These are phyloP conservation scores for Crithidia mellificae DNA, from an alignment of 208 protist species.

Conservation along the genomic window DNA sequence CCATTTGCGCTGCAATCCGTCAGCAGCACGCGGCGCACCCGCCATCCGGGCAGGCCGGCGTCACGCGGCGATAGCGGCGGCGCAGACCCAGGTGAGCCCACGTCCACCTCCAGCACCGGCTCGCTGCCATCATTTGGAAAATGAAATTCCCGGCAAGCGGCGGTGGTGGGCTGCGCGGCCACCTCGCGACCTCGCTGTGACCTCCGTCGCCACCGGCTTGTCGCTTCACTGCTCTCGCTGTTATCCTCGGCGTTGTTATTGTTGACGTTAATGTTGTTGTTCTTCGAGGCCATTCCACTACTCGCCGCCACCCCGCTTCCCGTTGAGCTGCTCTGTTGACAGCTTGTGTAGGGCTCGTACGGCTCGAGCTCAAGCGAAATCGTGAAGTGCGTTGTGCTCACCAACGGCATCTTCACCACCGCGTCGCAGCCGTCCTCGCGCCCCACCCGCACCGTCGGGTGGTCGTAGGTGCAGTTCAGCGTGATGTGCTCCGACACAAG, in stretches of 20 bases:
- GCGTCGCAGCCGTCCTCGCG: constrained; percentile 45
- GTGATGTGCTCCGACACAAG: constrained; percentile 56
- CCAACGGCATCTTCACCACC: constrained; percentile 35
- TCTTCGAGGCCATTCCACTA: no score
- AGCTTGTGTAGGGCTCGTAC: neutral
- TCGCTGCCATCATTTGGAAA: no score
- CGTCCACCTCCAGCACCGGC: neutral
- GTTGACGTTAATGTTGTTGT: no score
- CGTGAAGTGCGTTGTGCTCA: constrained; percentile 65
- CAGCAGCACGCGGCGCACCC: constrained; percentile 45
- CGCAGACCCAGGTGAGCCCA: neutral
- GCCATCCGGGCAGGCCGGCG: constrained; percentile 21
- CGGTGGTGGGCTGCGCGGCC: neutral
- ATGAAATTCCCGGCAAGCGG: no score
- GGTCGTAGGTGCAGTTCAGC: constrained; percentile 37
- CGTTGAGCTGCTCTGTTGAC: no score
- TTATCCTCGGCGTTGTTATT: no score
- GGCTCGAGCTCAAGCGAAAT: constrained; percentile 52
- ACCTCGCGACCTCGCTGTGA: neutral
- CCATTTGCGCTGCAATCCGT: constrained; percentile 74
- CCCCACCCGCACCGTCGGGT: constrained; percentile 47
- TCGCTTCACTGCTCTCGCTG: neutral
- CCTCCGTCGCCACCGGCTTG: no score
- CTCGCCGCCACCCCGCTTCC: no score
- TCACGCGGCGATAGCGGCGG: constrained; percentile 10